Base-by-base conservation (phyloP, 2,329 filamentous ascomycete species). In the Aspergillus luchuensis region DNA sequence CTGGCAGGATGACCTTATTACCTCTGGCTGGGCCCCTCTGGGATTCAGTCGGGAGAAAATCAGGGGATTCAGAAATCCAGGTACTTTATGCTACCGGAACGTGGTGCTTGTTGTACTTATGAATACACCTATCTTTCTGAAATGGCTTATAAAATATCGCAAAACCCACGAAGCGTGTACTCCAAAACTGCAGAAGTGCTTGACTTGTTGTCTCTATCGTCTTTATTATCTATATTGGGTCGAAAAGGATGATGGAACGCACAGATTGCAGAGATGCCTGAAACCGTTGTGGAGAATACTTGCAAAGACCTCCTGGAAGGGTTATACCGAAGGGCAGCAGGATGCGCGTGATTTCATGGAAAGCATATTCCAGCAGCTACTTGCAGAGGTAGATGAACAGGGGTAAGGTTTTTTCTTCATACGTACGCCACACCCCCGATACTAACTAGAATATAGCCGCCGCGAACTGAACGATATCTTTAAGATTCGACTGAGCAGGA, bases 81-180 rank as follows among this genome's bases (percentile, higher is more conserved):
- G 36, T 3, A 48, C 39, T 23, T 47, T 67, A 8, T 73, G 72
- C 58, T 75, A 74, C 62, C 67, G 71, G 17, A 75, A 73, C 61
- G 61, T 62, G 7, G 55, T 56, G 13, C 60, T 72, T 5, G 57
- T 66, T 13, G 30, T 69, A 43, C 57, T 74, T 23, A 60, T 74
- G n/a, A 69, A 73, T 61, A 64, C 62, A 1, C 67, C 70, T 2
- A 8, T 64, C 1, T 57, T 75, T 23, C 5, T 70, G 36, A 67
- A 72, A 33, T 74, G 69, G 65, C 23, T 69, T 2, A n/a, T 56
- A 36, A 8, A 47, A 3, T 58, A 50, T 28, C 62, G 64, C 15
- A 33, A 17, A 5, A 45, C 36, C 3, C 45, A 11, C 2, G 50
- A 63, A 25, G 17, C 28, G 2, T 43, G 13, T 17, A 25, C 10